These are phyloP conservation scores for Rhodamnia rubescens DNA, from an alignment of 345 rosid genomes.

Conservation along the genomic window DNA sequence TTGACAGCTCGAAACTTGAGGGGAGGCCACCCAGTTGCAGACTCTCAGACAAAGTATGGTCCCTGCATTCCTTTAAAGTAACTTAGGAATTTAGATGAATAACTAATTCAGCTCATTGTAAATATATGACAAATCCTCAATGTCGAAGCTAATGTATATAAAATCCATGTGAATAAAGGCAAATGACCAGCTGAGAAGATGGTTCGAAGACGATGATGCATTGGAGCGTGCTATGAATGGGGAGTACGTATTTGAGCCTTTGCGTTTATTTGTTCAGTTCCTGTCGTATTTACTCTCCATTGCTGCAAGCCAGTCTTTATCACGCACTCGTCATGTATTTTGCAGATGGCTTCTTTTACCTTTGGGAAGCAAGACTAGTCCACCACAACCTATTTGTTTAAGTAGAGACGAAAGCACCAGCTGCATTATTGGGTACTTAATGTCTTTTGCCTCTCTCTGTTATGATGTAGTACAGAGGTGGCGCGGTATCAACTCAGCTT, in stretches of 20 bases:
- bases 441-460: background rate
- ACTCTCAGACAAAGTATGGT: slow-evolving; percentile 68
- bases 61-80: background rate
- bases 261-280: background rate
- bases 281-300: background rate
- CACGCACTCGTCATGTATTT: background rate
- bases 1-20: slow-evolving; percentile 69
- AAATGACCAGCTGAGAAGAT: slow-evolving; percentile 25
- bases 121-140: background rate
- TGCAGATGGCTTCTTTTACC: slow-evolving; percentile 69
- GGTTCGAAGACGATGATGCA: slow-evolving; percentile 66
- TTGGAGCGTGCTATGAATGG: slow-evolving; percentile 77
- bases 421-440: slow-evolving; percentile 50
- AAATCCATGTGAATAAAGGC: slow-evolving; percentile 21
- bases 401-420: slow-evolving; percentile 46
- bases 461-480: background rate
- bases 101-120: background rate
- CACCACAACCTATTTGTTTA: slow-evolving; percentile 38
- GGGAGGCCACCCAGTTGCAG: slow-evolving; percentile 73
- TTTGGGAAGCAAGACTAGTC: slow-evolving; percentile 22
- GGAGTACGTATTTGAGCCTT: slow-evolving; percentile 41
- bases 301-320: background rate
- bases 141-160: background rate
- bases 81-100: background rate
- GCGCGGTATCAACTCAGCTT: background rate